Evolutionary conservation across 73 alveolate species (phyloP), one percentile per base, ranked within the genome.

Genomic region (Paramecium caudatum): DNA sequence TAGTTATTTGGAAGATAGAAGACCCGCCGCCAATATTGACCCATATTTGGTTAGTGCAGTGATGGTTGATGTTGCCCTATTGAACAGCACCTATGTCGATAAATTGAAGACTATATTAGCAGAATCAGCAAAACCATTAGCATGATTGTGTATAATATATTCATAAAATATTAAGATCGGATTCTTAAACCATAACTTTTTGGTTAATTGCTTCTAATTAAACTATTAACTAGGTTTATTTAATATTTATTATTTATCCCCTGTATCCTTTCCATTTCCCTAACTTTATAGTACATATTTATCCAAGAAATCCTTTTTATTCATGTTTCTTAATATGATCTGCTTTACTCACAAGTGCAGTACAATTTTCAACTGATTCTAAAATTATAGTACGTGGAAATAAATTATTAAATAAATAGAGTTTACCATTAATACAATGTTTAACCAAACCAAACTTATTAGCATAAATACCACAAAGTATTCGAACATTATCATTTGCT

Each of bases 11-110:
- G 99, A 97, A 93, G 98, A 97, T 81, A 92, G 99, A 84, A 95
- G 98, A 41, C 98, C 99, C 1, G 99, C 98, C 1, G 91, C 98
- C 16, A 96, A 97, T 82, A 93, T 95, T 37, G 99, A 97, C 78
- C 98, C 98, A 19, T 97, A 97, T 83, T 90, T 95, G 16, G 96
- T 95, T 49, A 63, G 95, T 81, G 95, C 96, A 23, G 68, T 84
- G 37, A 55, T 95, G 30, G 92, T 90, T 4, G 97, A 96, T 68
- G 46, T 94, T 27, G 93, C 96, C 17, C 34, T 32, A 32, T 32
- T 68, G 34, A 34, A 68, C 9, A 37, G 84, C 19, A 68, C 47
- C 61, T 34, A 68, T 68, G 50, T 68, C 15, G 37, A 68, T 21
- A 12, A 37, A 68, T n/a, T 68, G 12, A 68, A 37, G 15, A 23